A percentile compares a stretch with the other conserved stretches of the same genome.
Evolutionary conservation across 768 basidiomycete species (phyloP).

Genomic region (Collybia nuda): DNA sequence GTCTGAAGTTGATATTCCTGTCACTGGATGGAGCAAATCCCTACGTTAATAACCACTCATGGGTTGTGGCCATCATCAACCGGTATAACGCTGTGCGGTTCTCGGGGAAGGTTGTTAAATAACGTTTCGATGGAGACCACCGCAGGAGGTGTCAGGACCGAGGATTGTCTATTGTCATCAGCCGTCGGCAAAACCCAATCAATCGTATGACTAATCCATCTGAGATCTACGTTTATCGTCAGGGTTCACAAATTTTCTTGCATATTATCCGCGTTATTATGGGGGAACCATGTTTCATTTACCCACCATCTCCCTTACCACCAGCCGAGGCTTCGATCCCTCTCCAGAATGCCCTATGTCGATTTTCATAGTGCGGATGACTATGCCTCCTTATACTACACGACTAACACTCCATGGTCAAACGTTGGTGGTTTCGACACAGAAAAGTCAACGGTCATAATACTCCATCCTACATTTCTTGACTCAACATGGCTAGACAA

Average conservation of each 20-base stretch:
- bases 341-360: constrained; percentile 59
- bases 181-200: background rate
- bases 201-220: constrained; percentile 1
- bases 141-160: background rate
- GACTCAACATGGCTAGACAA: constrained; percentile 68
- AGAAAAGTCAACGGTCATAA: constrained; percentile 61
- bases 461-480: constrained; percentile 68
- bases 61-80: too few relatives aligned
- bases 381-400: constrained; percentile 72
- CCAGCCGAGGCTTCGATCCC: background rate
- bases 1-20: too few relatives aligned
- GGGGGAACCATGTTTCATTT: constrained; percentile 4
- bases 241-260: background rate
- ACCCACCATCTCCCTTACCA: constrained; percentile 1
- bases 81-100: too few relatives aligned
- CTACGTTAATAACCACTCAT: too few relatives aligned
- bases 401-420: constrained; percentile 55
- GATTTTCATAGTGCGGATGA: constrained; percentile 63
- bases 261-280: background rate
- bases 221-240: background rate
- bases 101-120: too few relatives aligned
- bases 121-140: background rate
- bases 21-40: too few relatives aligned
- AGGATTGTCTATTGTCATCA: too few relatives aligned
- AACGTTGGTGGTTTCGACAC: constrained; percentile 70